phyloP scores from a whole-genome alignment of 148 eudicot genomes.

The Heliamphora exappendiculata region DNA sequence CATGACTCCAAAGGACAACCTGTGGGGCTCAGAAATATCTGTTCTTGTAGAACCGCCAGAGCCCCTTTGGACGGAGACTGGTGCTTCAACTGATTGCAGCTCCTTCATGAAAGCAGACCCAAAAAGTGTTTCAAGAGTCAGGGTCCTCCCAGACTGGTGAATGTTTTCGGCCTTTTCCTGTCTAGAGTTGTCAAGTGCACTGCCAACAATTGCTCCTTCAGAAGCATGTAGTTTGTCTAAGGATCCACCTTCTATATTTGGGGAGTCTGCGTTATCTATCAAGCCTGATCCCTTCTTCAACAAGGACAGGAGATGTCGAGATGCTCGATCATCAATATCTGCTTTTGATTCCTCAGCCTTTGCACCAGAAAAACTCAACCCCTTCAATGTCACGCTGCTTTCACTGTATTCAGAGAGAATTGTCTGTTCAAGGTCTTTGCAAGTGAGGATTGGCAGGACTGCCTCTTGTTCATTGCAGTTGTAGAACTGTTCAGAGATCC shows the following conservation, averaged over 20 bases:
- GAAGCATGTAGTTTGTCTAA: conserved; percentile 17
- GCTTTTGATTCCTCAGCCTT: conserved; percentile 27
- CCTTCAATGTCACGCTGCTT: conserved; percentile 28
- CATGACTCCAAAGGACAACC: conserved; percentile 16
- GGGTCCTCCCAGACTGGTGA: conserved; percentile 30
- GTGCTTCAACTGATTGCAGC: conserved; percentile 66
- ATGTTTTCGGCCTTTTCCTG: conserved; percentile 26
- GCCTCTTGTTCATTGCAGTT: conserved; percentile 34
- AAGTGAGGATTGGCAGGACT: conserved; percentile 67
- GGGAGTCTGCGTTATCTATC: conserved; percentile 13
- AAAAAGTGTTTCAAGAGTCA: conserved; percentile 78
- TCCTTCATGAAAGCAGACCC: conserved; percentile 92
- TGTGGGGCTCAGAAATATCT: conserved; percentile 28
- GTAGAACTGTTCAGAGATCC: conserved; percentile 25
- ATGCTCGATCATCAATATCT: conserved; percentile 44
- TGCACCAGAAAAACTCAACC: conserved; percentile 19
- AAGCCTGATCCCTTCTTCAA: conserved; percentile 49
- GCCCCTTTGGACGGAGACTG: conserved; percentile 62
- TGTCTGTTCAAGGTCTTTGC: conserved; percentile 94
- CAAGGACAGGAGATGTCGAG: conserved; percentile 83
- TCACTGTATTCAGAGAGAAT: conserved; percentile 62
- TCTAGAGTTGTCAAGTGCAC: conserved; percentile 19
- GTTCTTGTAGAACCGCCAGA: conserved; percentile 31
- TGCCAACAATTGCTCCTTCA: conserved; percentile 20
- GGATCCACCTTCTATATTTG: conserved; percentile 23